Percentiles rank a stretch among this genome's conserved stretches.
phyloP scores from a whole-genome alignment of 768 basidiomycete species.

The Rubroboletus satanas region DNA sequence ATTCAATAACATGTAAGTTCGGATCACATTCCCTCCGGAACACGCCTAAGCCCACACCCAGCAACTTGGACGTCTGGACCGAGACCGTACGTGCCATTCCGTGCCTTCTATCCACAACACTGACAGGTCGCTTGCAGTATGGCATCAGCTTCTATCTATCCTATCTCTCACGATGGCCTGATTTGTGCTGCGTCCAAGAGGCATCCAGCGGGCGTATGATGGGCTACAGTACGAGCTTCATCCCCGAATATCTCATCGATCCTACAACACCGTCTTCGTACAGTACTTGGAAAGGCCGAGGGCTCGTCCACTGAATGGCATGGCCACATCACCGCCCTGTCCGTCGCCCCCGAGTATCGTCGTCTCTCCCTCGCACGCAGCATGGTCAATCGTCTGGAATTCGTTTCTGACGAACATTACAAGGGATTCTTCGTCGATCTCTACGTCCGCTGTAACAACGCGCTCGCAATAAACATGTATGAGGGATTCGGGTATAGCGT shows the following conservation, averaged over 20 bases:
- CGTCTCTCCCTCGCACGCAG: constrained; percentile 80
- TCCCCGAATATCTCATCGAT: constrained; percentile 5
- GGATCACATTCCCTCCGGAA: background rate
- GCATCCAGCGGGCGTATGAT: constrained; percentile 80
- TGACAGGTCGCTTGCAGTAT: constrained; percentile 48
- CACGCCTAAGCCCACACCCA: constrained; percentile 30
- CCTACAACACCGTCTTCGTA: background rate
- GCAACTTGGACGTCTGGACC: constrained; percentile 95
- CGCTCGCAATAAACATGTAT: constrained; percentile 85
- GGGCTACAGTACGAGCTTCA: constrained; percentile 74
- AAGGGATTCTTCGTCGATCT: constrained; percentile 91
- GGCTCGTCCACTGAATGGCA: constrained; percentile 75
- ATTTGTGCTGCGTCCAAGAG: constrained; percentile 81
- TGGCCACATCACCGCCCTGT: constrained; percentile 93
- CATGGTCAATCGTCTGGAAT: constrained; percentile 85
- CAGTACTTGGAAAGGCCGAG: constrained; percentile 94
- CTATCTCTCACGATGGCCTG: constrained; percentile 90
- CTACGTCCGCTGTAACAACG: constrained; percentile 87
- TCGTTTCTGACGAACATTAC: constrained; percentile 76
- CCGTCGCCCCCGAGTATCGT: constrained; percentile 91
- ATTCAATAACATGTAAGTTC: constrained; percentile 82
- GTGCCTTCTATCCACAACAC: background rate
- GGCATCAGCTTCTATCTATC: constrained; percentile 83
- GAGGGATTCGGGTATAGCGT: constrained; percentile 92
- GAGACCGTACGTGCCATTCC: constrained; percentile 68